Percentiles rank a stretch among this genome's conserved stretches.
These are phyloP conservation scores for Fusarium temperatum DNA, from an alignment of 2,329 filamentous ascomycete species.

Conservation along the genomic window DNA sequence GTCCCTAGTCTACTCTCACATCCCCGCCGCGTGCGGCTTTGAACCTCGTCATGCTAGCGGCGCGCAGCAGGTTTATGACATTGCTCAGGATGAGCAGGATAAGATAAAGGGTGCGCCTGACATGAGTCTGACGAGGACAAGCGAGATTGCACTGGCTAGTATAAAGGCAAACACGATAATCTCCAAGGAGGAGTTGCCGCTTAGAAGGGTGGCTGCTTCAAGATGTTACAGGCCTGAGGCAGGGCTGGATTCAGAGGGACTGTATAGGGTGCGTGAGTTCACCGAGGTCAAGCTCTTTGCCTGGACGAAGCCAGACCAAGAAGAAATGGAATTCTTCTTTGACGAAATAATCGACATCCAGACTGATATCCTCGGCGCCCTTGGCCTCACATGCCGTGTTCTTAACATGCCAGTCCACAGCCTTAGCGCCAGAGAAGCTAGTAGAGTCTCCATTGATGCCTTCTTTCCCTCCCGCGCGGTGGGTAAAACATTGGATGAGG, in stretches of 20 bases:
- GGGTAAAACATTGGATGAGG: rapidly evolving
- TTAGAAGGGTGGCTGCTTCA: background rate
- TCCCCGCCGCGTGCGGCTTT: background rate
- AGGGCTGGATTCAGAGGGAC: rapidly evolving
- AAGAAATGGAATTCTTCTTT: background rate
- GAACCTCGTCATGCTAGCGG: rapidly evolving
- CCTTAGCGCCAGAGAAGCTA: background rate
- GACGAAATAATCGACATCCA: background rate
- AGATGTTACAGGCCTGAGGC: background rate
- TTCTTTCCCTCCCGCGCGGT: background rate
- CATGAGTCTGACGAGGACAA: background rate
- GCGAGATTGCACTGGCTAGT: background rate
- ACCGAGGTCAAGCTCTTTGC: background rate
- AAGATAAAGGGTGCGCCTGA: background rate
- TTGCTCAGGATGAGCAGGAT: background rate
- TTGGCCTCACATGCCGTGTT: background rate
- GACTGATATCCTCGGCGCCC: background rate
- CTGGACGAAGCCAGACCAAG: background rate
- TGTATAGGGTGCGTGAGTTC: background rate
- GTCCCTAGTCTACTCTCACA: background rate
- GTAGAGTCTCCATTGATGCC: background rate
- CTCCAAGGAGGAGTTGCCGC: background rate
- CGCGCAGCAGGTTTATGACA: background rate
- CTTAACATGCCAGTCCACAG: background rate
- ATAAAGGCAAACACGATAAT: background rate